Percentiles rank a stretch among this genome's conserved stretches.
Evolutionary conservation across 2,329 filamentous ascomycete species (phyloP).

Genomic region (Nectriaceae sp.): DNA sequence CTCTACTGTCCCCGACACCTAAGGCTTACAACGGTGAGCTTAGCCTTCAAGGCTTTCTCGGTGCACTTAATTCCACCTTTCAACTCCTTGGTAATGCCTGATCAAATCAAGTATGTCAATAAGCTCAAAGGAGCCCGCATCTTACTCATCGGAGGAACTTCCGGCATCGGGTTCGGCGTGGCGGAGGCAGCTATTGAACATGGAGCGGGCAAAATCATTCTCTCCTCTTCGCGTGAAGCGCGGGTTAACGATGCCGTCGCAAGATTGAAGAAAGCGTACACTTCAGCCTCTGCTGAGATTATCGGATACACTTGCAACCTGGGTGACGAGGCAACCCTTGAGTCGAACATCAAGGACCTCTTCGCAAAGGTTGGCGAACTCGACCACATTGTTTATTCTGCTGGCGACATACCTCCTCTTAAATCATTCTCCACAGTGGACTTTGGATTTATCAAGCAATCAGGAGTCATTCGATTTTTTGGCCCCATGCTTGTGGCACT

Average conservation of each 20-base stretch:
- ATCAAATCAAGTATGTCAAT: too few relatives aligned
- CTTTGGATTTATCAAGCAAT: conserved; percentile 11
- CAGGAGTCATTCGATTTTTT: conserved; percentile 21
- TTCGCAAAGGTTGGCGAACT: conserved; percentile 17
- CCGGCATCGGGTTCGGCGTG: conserved; percentile 23
- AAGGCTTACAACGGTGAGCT: too few relatives aligned
- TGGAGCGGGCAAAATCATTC: conserved; percentile 17
- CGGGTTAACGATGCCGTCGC: conserved; percentile 10
- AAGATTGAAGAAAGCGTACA: conserved; percentile 16
- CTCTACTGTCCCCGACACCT: too few relatives aligned
- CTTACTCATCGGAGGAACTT: too few relatives aligned
- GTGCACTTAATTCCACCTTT: too few relatives aligned
- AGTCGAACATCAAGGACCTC: conserved; percentile 12
- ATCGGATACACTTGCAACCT: conserved; percentile 19
- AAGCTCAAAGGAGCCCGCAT: too few relatives aligned
- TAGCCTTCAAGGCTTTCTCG: too few relatives aligned
- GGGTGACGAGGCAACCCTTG: conserved; percentile 12
- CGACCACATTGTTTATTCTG: conserved; percentile 23
- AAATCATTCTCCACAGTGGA: conserved; percentile 17
- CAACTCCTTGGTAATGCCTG: too few relatives aligned
- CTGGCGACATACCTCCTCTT: conserved; percentile 15
- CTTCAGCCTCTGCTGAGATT: conserved; percentile 15
- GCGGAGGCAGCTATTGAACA: conserved; percentile 19
- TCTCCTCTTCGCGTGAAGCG: conserved; percentile 15
- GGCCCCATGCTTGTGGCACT: conserved; percentile 19